Evolutionary conservation across 345 rosid species (phyloP), one percentile per base, ranked within the genome.

Genomic region (Syzygium oleosum): DNA sequence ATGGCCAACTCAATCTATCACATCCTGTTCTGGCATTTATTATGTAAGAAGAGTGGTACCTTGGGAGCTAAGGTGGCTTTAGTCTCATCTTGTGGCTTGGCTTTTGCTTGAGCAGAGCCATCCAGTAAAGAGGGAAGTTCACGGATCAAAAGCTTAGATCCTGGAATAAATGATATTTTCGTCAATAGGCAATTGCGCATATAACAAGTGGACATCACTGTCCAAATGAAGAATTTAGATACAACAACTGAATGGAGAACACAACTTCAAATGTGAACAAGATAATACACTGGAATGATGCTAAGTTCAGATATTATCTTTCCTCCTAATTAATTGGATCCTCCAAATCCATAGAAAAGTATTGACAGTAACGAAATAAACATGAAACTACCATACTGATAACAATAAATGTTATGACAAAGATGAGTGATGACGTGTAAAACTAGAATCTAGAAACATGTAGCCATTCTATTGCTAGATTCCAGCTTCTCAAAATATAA

Each of bases 41-140:
- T 85, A 14, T 23, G 31, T 84, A 52, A 2, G 77, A 2, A 58
- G 9, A 87, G 80, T 41, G 65, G 84, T 90, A 95, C 98, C 97
- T 98, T 96, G 59, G 98, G 98, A 87, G 99, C 99, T 91, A 94
- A 92, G 52, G 98, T 95, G 91, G 93, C 98, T 92, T 92, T 91
- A 84, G 96, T 92, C 88, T 95, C 97, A 92, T 98, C 99, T 91
- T 96, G 99, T 6, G 95, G 93, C 90, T 92, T 92, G 54, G 99
- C 98, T 88, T 95, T 95, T 59, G 84, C 88, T 89, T 87, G 92
- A 84, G 98, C 98, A 6, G 96, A 93, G 52, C 98, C 99, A 80
- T 98, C 95, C 41, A 95, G 88, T 90, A 98, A 92, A 38, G 92
- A 92, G 9, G 99, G 99, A 85, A 98, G 96, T 90, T 94, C 97